Evolutionary conservation across 352 stramenopile genomes (phyloP), one percentile per base, ranked within the genome.

Genomic region (Pythium phragmiticola): DNA sequence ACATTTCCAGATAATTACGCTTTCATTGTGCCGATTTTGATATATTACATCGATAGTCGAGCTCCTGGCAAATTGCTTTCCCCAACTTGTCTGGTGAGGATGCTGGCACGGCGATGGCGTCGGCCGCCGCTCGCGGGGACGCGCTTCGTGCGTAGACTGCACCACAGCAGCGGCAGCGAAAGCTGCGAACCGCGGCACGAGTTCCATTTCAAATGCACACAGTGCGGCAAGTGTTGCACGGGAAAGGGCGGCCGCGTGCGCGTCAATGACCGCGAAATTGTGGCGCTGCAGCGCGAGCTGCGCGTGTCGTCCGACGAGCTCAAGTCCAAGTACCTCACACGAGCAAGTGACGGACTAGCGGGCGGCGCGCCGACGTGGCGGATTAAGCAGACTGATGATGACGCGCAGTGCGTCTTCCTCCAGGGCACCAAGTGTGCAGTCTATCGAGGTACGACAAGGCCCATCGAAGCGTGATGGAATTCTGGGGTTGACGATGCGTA

Each of bases 171-270:
- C 6, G 78, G 69, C 65, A 2, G 19, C 23, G 7, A 57, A 39
- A 33, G 56, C 34, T 14, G 8, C 16, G 39, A 46, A 13, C 16
- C 47, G 45, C 36, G 26, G 6, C 81, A 19, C 16, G 55, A 51
- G 45, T 76, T 92, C 39, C 68, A 70, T 14, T 94, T 94, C 68
- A 76, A 74, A 28, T 94, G 84, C 67, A 92, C 81, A 30, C 72
- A 74, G 9, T 94, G 84, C 59, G 84, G 81, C 71, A 88, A 89
- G 61, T 94, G 84, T 65, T 94, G 84, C 63, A 92, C 82, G 4
- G 84, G 84, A 3, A 76, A 60, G 53, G 81, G 82, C 43, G 84
- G 84, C 28, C 76, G 71, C 28, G 84, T 90, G 54, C 79, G 78
- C 43, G 79, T 94, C 43, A 90, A 94, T 58, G 73, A 65, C 5